Conservation (phyloP, 2,329 filamentous ascomycete genomes). For the Didymella segeticola region DNA sequence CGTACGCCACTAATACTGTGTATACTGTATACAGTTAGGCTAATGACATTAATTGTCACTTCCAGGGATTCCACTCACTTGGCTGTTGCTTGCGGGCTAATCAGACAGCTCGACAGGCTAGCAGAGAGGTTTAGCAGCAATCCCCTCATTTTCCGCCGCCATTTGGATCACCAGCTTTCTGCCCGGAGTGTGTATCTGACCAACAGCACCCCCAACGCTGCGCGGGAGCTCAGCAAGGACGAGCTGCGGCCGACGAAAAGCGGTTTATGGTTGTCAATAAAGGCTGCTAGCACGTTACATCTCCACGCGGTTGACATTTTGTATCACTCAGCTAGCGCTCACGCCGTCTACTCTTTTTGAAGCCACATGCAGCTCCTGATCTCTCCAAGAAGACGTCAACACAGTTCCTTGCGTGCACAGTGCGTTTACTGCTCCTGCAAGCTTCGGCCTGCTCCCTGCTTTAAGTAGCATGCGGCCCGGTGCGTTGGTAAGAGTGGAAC, state of each 20-base stretch:
- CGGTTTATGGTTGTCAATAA: constrained; percentile 29
- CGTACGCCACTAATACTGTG: constrained; percentile 33
- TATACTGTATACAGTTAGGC: constrained; percentile 38
- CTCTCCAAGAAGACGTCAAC: constrained; percentile 33
- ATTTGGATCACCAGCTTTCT: constrained; percentile 32
- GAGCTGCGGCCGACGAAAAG: constrained; percentile 28
- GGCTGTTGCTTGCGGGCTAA: constrained; percentile 31
- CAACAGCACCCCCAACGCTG: constrained; percentile 31
- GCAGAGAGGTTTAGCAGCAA: constrained; percentile 34
- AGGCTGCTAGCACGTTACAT: constrained; percentile 31
- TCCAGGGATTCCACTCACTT: constrained; percentile 28
- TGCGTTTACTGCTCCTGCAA: constrained; percentile 34
- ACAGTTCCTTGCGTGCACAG: constrained; percentile 37
- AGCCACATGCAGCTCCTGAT: constrained; percentile 37
- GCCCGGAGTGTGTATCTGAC: constrained; percentile 29
- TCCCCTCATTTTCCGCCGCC: constrained; percentile 33
- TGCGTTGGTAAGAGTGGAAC: constrained; percentile 34
- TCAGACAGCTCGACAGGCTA: constrained; percentile 22
- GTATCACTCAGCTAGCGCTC: constrained; percentile 38
- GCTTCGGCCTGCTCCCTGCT: constrained; percentile 40
- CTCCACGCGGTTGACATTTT: constrained; percentile 37
- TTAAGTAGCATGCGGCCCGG: constrained; percentile 42
- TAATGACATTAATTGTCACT: constrained; percentile 29
- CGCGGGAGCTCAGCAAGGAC: constrained; percentile 20
- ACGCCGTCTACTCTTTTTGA: constrained; percentile 38